Percentiles rank a stretch among this genome's conserved stretches.
These are phyloP conservation scores for Phalaenopsis hybrid DNA, from an alignment of 116 monocot species.

Conservation along the genomic window DNA sequence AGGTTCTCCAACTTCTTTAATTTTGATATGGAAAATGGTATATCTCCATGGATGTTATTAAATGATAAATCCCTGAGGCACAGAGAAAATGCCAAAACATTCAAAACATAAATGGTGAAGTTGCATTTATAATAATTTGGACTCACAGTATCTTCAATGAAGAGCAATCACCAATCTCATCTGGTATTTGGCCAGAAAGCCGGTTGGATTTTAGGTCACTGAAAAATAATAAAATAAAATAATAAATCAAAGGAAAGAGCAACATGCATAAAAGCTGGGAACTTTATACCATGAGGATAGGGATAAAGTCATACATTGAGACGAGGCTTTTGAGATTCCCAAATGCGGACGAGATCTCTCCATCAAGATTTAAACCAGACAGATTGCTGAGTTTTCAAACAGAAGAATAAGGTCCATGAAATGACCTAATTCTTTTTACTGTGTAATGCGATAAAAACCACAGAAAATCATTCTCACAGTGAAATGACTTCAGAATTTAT, in stretches of 20 bases:
- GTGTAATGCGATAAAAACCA: not conserved
- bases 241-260: not conserved
- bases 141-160: conserved; percentile 62
- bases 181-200: conserved; percentile 82
- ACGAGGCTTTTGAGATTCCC: conserved; percentile 66
- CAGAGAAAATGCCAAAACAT: not conserved
- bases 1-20: too few relatives aligned
- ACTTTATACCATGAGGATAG: not conserved
- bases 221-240: conserved; percentile 4
- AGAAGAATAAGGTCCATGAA: not conserved
- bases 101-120: not conserved
- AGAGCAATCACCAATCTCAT: conserved; percentile 92
- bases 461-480: conserved; percentile 43
- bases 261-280: not conserved
- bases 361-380: conserved; percentile 79
- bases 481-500: conserved; percentile 64
- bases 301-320: conserved; percentile 39
- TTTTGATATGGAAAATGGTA: too few relatives aligned
- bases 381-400: conserved; percentile 50
- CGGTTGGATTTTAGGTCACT: conserved; percentile 76
- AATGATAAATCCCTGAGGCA: too few relatives aligned
- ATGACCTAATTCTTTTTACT: not conserved
- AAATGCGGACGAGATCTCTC: conserved; percentile 80
- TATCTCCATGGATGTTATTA: too few relatives aligned
- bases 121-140: not conserved